These are phyloP conservation scores for Metschnikowia noctiluminum DNA, from an alignment of 805 yeast species.

Conservation along the genomic window DNA sequence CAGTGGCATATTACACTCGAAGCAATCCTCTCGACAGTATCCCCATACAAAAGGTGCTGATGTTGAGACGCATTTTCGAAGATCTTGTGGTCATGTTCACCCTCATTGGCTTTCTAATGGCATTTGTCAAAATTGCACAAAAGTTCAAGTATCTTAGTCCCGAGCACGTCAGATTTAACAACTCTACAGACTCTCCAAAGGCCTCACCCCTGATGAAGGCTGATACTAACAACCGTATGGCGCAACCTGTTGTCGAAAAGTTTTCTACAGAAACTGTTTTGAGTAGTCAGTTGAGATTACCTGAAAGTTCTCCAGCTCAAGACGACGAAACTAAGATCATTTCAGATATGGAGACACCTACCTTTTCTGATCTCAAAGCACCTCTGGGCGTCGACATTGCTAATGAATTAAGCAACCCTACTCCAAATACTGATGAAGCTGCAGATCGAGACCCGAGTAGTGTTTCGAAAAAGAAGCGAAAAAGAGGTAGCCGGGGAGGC, in stretches of 20 bases:
- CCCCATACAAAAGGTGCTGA: constrained; percentile 8
- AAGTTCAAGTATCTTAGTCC: constrained; percentile 9
- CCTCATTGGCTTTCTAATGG: constrained; percentile 32
- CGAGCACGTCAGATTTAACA: not conserved
- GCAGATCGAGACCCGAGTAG: constrained; percentile 13
- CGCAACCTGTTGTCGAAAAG: not conserved
- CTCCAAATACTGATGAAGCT: constrained; percentile 1
- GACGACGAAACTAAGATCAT: not conserved
- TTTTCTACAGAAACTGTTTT: constrained; percentile 1
- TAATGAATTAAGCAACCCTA: not conserved
- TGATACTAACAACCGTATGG: not conserved
- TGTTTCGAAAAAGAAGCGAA: constrained; percentile 53
- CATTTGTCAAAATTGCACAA: constrained; percentile 26
- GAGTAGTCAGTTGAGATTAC: not conserved
- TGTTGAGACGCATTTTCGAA: constrained; percentile 40
- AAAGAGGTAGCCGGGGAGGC: constrained; percentile 86
- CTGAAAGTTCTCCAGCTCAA: not conserved
- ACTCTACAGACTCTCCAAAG: not conserved
- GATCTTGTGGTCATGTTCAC: constrained; percentile 46
- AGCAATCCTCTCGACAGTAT: not conserved
- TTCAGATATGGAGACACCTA: not conserved
- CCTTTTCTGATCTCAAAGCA: not conserved
- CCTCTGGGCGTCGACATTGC: not conserved
- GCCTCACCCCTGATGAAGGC: not conserved
- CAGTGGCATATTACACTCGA: constrained; percentile 5